Percentiles rank a stretch among this genome's conserved stretches.
These are phyloP conservation scores for Carpinus fangiana DNA, from an alignment of 306 rosid genomes.

Conservation along the genomic window DNA sequence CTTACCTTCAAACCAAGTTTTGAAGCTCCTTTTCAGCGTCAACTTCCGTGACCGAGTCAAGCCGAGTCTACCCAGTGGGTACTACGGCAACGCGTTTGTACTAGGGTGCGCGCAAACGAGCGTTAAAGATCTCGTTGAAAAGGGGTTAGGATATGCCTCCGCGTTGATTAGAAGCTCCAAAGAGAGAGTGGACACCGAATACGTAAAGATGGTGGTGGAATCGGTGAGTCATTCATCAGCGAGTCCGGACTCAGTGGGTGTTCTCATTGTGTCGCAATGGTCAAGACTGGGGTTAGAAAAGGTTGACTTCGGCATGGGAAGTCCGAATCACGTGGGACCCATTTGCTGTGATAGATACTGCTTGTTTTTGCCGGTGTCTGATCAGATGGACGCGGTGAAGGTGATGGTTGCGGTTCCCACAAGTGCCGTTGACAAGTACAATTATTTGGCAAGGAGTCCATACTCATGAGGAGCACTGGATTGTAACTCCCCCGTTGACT, in stretches of 20 bases:
- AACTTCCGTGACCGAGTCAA: conserved; percentile 69
- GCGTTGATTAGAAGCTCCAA: conserved; percentile 64
- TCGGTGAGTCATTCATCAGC: conserved; percentile 55
- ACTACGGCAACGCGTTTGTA: conserved; percentile 86
- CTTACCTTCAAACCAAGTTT: conserved; percentile 56
- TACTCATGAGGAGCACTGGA: conserved; percentile 17
- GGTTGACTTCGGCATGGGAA: conserved; percentile 74
- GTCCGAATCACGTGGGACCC: conserved; percentile 66
- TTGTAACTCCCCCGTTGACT: conserved; percentile 18
- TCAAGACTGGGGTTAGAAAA: conserved; percentile 81
- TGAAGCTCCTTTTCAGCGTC: conserved; percentile 72
- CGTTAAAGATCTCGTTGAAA: conserved; percentile 54
- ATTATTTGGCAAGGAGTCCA: conserved; percentile 38
- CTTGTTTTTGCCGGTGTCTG: conserved; percentile 61
- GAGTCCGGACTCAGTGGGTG: conserved; percentile 81
- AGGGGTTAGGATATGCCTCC: conserved; percentile 49
- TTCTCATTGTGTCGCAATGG: conserved; percentile 82
- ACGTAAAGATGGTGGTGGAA: conserved; percentile 64
- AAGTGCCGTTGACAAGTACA: conserved; percentile 59
- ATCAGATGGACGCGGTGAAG: conserved; percentile 61
- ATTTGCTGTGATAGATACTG: conserved; percentile 77
- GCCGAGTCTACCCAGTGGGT: conserved; percentile 71
- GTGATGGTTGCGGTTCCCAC: conserved; percentile 81
- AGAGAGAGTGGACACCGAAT: conserved; percentile 60
- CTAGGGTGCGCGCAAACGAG: conserved; percentile 68